Percentiles rank a stretch among this genome's conserved stretches.
Conservation (phyloP, 2,329 filamentous ascomycete species). For the Epichloe gansuensis region DNA sequence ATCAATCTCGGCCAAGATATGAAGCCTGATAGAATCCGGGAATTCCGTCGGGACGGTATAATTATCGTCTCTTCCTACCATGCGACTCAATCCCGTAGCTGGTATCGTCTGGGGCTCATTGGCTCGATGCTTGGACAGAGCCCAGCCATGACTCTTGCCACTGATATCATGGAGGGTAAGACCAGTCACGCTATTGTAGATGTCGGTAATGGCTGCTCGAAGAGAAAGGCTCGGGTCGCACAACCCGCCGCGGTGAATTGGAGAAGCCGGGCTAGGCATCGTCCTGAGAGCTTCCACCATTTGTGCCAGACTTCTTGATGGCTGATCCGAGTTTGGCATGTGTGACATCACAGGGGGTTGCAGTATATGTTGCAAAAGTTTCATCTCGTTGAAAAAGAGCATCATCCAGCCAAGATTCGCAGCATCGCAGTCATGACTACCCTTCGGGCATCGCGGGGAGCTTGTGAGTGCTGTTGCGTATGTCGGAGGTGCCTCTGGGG, state of each 20-base stretch:
- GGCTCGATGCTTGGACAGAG: constrained; percentile 26
- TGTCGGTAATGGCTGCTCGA: constrained; percentile 33
- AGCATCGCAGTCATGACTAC: constrained; percentile 37
- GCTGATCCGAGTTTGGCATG: constrained; percentile 13
- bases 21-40: constrained; percentile 24
- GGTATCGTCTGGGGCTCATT: constrained; percentile 23
- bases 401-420: constrained; percentile 41
- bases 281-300: constrained; percentile 30
- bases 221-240: constrained; percentile 39
- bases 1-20: constrained; percentile 27
- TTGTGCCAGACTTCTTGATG: constrained; percentile 29
- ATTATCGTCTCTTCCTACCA: constrained; percentile 16
- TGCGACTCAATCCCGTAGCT: constrained; percentile 16
- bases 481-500: constrained; percentile 7
- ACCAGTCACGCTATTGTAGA: constrained; percentile 37
- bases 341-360: constrained; percentile 16
- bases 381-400: constrained; percentile 35
- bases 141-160: constrained; percentile 36
- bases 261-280: constrained; percentile 31
- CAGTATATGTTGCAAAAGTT: constrained; percentile 29
- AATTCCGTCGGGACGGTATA: constrained; percentile 22
- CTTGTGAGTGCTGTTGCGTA: constrained; percentile 19
- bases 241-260: constrained; percentile 27
- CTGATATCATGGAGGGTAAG: constrained; percentile 36
- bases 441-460: constrained; percentile 34